Evolutionary conservation across 139 green algal species (phyloP), one percentile per base, ranked within the genome.

Genomic region (Picochlorum sp.): DNA sequence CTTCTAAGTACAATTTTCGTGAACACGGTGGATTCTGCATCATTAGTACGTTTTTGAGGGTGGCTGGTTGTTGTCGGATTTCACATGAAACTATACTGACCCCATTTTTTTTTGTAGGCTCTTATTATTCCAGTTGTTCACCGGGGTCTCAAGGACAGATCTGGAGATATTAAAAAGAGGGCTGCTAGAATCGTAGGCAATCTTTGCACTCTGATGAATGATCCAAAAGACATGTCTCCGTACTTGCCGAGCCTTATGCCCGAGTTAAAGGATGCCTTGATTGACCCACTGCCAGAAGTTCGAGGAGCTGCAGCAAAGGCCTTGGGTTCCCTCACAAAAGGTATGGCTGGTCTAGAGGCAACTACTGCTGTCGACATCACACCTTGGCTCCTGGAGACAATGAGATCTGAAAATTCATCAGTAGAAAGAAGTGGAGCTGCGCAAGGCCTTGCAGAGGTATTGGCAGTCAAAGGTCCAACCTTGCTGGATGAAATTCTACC

Each of bases 61-160:
- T 54, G 8, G 14, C 0, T 62, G 1, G 10, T 56, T 62, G n/a
- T 18, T 62, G 1, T 54, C 4, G 13, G 15, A 4, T 54, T 62
- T 62, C 23, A 58, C 10, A 26, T 58, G 23, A 13, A 49, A 49
- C 23, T 30, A 58, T 62, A 8, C n/a, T n/a, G 16, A 34, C 18
- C 30, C 7, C 6, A 14, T 56, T 62, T 62, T 62, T 52, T 62
- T 37, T 37, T 32, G 2, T 45, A 63, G 57, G 91, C 93, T 6
- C 83, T 98, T 49, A 90, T 98, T 67, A 78, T 97, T 64, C 93
- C 93, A 13, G 89, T 98, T 3, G 78, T 98, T 34, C 79, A 91
- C 70, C 70, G 88, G 20, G 86, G 91, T 51, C 79, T 98, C 61
- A 70, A 86, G 6, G 91, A 97, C 67, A 79, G 89, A 14, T 88